Evolutionary conservation across 139 green algal genomes (phyloP).

Genomic region (Gonium pectorale): DNA sequence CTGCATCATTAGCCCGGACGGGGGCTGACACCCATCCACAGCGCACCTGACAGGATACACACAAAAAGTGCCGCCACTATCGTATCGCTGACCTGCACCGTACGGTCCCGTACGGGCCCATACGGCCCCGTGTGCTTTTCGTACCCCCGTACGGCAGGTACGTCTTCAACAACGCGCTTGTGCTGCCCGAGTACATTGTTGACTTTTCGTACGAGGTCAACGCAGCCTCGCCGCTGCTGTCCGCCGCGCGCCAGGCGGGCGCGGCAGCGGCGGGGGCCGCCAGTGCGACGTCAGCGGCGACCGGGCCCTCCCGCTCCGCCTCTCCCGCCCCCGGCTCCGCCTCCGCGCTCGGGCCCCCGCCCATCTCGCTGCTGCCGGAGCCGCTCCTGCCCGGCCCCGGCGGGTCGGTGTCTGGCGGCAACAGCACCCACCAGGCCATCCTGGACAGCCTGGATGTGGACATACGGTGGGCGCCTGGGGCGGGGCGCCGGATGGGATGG

Average conservation of each 20-base stretch:
- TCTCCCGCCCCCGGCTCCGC: not conserved
- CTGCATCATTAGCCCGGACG: no score
- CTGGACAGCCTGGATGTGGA: conserved; percentile 54
- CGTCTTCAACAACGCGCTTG: conserved; percentile 68
- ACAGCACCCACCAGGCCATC: not conserved
- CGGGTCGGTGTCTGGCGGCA: not conserved
- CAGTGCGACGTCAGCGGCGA: not conserved
- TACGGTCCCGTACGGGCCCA: no score
- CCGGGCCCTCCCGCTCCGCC: not conserved
- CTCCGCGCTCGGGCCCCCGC: not conserved
- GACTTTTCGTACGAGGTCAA: conserved; percentile 67
- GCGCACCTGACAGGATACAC: no score
- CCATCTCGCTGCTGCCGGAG: not conserved
- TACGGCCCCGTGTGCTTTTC: no score
- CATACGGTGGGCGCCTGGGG: conserved; percentile 38
- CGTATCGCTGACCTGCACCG: no score
- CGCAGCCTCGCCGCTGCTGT: not conserved
- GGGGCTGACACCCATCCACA: no score
- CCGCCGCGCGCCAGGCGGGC: not conserved
- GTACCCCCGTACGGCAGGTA: conserved; percentile 53
- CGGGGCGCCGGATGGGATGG: no score
- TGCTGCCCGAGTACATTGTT: conserved; percentile 85
- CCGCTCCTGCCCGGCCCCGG: not conserved
- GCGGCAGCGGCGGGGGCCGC: not conserved
- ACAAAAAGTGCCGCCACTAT: no score